Evolutionary conservation across 2,329 filamentous ascomycete genomes (phyloP).

Genomic region (Colletotrichum gigasporum): DNA sequence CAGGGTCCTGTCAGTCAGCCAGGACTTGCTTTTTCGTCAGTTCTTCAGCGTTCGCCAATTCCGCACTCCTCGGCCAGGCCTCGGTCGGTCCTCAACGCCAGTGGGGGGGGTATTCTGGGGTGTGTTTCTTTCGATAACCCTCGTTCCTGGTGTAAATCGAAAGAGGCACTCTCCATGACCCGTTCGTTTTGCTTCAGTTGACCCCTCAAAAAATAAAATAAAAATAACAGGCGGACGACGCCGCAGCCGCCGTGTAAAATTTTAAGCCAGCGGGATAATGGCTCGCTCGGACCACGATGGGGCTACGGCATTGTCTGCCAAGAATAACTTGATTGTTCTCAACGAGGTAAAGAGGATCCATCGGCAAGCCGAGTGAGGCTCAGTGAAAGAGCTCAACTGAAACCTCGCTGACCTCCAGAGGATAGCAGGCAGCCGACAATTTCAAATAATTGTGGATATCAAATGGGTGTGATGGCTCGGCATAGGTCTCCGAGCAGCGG

Average conservation of each 20-base stretch:
- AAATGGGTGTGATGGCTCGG: conserved; percentile 20
- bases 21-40: background rate
- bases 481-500: conserved; percentile 12
- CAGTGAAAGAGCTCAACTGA: background rate
- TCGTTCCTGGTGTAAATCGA: conserved; percentile 16
- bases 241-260: conserved; percentile 27
- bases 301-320: background rate
- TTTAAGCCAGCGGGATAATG: background rate
- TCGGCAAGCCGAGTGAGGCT: background rate
- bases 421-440: background rate
- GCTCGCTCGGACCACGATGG: conserved; percentile 23
- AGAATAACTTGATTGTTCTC: background rate
- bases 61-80: conserved; percentile 25
- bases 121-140: conserved; percentile 17
- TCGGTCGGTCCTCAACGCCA: conserved; percentile 21
- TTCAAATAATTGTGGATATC: conserved; percentile 20
- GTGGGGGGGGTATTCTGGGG: conserved; percentile 13
- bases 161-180: conserved; percentile 3
- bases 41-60: conserved; percentile 26
- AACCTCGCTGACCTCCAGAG: background rate
- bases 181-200: conserved; percentile 18
- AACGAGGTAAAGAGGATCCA: background rate
- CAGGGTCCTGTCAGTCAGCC: conserved; percentile 19
- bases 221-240: conserved; percentile 16
- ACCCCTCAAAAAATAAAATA: conserved; percentile 21